Conservation (phyloP, 257 asterid genomes). For the Oldenlandia corymbosa region DNA sequence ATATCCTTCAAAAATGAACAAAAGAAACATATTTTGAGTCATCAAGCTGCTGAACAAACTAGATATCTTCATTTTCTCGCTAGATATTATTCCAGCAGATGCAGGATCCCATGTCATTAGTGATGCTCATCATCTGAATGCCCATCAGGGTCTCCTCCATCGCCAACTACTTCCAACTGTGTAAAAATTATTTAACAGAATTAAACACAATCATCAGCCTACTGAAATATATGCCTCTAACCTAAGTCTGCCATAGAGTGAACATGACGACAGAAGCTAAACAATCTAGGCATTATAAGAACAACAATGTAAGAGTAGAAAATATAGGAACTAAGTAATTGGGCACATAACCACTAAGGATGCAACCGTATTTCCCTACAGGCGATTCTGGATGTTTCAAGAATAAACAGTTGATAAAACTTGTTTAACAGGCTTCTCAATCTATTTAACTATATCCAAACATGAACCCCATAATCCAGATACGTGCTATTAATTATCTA, state of each 20-base stretch:
- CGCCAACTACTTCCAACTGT: constrained; percentile 88
- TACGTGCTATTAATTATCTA: neutral
- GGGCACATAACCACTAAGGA: neutral
- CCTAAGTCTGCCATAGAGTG: neutral
- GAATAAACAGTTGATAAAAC: neutral
- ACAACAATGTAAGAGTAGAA: neutral
- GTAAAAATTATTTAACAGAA: neutral
- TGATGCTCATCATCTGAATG: constrained; percentile 72
- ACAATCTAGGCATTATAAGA: neutral
- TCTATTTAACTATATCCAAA: neutral
- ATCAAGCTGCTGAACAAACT: constrained; percentile 42
- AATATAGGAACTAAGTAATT: neutral
- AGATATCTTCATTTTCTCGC: constrained; percentile 32
- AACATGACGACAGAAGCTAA: neutral
- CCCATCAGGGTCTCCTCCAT: constrained; percentile 91
- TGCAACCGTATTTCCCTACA: neutral
- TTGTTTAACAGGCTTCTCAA: neutral
- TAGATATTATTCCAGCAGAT: constrained; percentile 45
- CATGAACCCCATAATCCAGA: neutral
- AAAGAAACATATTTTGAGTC: constrained; percentile 35
- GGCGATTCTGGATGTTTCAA: neutral
- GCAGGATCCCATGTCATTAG: constrained; percentile 31
- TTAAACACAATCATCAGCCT: neutral
- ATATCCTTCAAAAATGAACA: constrained; percentile 27
- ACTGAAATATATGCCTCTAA: too few species aligned